Conservation (phyloP, 2,329 filamentous ascomycete species). For the Cryphonectria japonica region DNA sequence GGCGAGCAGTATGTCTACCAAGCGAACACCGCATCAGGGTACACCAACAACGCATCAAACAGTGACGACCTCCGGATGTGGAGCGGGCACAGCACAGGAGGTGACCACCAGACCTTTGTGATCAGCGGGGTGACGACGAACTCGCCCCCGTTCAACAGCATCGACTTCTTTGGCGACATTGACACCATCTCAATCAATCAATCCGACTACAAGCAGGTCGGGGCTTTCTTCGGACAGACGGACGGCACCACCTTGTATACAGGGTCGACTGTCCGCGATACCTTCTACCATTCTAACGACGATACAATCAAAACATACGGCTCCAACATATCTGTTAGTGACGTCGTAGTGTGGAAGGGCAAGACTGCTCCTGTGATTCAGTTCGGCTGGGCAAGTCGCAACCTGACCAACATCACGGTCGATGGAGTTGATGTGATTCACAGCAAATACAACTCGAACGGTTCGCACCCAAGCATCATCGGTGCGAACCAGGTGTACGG, state of each 20-base stretch:
- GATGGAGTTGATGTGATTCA: constrained; percentile 37
- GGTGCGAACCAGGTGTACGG: constrained; percentile 33
- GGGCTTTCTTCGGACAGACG: constrained; percentile 43
- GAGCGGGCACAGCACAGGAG: constrained; percentile 32
- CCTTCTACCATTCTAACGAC: constrained; percentile 43
- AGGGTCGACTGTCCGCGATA: constrained; percentile 36
- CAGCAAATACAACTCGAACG: constrained; percentile 32
- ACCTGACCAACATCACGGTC: constrained; percentile 36
- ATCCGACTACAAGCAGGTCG: constrained; percentile 45
- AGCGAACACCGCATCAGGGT: constrained; percentile 39
- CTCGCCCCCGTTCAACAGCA: constrained; percentile 43
- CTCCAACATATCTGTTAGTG: constrained; percentile 33
- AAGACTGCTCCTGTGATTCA: constrained; percentile 41
- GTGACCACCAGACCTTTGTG: constrained; percentile 34
- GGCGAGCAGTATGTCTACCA: constrained; percentile 45
- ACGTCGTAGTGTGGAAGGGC: constrained; percentile 38
- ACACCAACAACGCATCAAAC: constrained; percentile 37
- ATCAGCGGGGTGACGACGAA: constrained; percentile 38
- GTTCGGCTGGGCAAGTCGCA: constrained; percentile 40
- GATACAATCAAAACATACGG: constrained; percentile 44
- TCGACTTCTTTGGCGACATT: constrained; percentile 36
- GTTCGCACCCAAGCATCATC: constrained; percentile 33
- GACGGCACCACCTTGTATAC: constrained; percentile 43
- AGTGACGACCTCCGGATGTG: constrained; percentile 39
- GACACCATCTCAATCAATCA: constrained; percentile 34